Evolutionary conservation across 2,329 filamentous ascomycete species (phyloP), one percentile per base, ranked within the genome.

Genomic region (Harringtonia aguacate): DNA sequence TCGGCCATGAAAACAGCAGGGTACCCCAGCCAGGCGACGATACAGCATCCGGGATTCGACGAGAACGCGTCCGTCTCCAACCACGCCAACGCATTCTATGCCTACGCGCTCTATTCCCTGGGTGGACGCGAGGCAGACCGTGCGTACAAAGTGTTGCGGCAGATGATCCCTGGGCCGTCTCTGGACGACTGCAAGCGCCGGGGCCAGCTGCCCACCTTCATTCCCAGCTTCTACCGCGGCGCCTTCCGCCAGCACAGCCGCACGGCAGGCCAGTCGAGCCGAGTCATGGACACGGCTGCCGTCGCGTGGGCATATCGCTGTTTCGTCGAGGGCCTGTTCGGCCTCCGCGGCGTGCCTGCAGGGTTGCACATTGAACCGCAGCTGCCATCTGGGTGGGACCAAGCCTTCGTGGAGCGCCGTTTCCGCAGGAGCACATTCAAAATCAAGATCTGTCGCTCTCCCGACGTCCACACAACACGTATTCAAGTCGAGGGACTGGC

Each of bases 21-120:
- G 57, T 72, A 77, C 46, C 63, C 77, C 20, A 73, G 73, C 10
- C 72, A 73, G 37, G 73, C 77, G 14, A 76, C 73, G 46, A 72
- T 77, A 53, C 77, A 77, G 56, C 73, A 70, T 46, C 67, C 72
- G 3, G 73, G 73, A 3, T 71, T 71, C 36, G 73, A 67, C n/a
- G 73, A 77, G 57, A 77, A 77, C 54, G 73, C 64, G 1, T 68
- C 69, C 21, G 70, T 77, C 17, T 77, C 77, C 56, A 77, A 76
- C 59, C 73, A 77, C 54, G 72, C 73, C 0, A 66, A 63, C 28
- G 65, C 68, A 12, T 77, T 76, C 53, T 77, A 74, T 56, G 63
- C 71, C 39, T 68, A 73, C 61, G 67, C 67, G 12, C 55, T 77
- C 21, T 76, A 77, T 58, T 61, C 59, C 21, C 64, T 74, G 48